These are phyloP conservation scores for Mallotus repandus DNA, from an alignment of 441 rosid species.

Conservation along the genomic window DNA sequence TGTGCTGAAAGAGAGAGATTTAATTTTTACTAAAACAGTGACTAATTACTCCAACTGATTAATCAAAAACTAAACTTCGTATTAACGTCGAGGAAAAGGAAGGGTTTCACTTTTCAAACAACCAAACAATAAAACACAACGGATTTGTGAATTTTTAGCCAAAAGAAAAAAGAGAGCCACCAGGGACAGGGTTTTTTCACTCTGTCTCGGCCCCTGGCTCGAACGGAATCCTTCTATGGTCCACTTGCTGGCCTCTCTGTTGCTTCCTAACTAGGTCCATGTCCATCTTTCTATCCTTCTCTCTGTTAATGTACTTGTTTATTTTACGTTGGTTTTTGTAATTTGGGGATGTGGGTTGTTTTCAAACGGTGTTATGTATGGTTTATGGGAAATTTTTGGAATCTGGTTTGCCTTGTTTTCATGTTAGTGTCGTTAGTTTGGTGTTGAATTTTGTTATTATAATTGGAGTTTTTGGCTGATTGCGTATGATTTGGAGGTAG, in stretches of 20 bases:
- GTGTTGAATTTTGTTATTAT: constrained; percentile 25
- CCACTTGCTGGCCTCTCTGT: constrained; percentile 15
- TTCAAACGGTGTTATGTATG: not conserved
- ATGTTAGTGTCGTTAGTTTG: constrained; percentile 18
- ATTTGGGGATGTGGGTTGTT: not conserved
- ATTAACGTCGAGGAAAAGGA: not conserved
- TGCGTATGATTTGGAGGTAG: constrained; percentile 4
- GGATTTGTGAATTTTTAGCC: not conserved
- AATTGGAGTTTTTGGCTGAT: not conserved
- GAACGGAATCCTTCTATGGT: constrained; percentile 38
- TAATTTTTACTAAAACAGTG: too few relatives aligned
- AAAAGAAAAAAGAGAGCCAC: constrained; percentile 18
- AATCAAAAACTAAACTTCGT: too few relatives aligned
- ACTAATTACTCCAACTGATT: too few relatives aligned
- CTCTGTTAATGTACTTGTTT: not conserved
- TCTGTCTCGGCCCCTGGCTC: constrained; percentile 30
- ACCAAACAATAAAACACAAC: not conserved
- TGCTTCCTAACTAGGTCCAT: constrained; percentile 20
- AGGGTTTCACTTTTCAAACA: not conserved
- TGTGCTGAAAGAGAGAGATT: too few relatives aligned
- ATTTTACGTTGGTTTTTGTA: not conserved
- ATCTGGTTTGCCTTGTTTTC: constrained; percentile 26
- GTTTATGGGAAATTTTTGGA: constrained; percentile 14
- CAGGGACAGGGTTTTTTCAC: constrained; percentile 11
- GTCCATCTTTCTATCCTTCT: not conserved